A percentile compares a stretch with the other conserved stretches of the same genome.
These are phyloP conservation scores for Coemansia erecta DNA, from an alignment of 192 early-diverging fungal species.

Conservation along the genomic window DNA sequence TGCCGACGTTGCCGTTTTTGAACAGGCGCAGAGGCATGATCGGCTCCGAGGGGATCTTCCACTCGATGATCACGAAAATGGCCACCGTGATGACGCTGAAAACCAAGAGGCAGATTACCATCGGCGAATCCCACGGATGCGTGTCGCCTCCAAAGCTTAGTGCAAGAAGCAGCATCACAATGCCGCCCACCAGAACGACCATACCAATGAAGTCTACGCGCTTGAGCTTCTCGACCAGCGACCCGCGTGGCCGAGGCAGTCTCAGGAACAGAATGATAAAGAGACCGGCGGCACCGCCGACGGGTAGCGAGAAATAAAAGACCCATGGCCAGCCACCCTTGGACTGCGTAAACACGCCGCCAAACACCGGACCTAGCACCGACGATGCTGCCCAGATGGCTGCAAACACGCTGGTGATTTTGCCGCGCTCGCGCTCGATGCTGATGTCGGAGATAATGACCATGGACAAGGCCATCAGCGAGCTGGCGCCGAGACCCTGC, in stretches of 20 bases:
- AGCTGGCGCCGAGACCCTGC: slow-evolving; percentile 65
- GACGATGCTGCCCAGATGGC: slow-evolving; percentile 61
- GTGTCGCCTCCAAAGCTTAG: slow-evolving; percentile 61
- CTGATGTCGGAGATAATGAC: slow-evolving; percentile 69
- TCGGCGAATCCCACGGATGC: slow-evolving; percentile 61
- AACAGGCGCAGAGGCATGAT: slow-evolving; percentile 55
- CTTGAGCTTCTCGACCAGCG: slow-evolving; percentile 55
- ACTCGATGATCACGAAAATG: slow-evolving; percentile 58
- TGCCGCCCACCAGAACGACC: slow-evolving; percentile 46
- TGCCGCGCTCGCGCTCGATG: slow-evolving; percentile 25
- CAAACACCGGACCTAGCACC: slow-evolving; percentile 65
- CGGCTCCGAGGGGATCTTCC: slow-evolving; percentile 57
- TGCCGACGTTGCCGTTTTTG: slow-evolving; percentile 57
- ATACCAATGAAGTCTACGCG: slow-evolving; percentile 64
- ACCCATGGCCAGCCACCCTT: slow-evolving; percentile 69
- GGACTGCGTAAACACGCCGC: slow-evolving; percentile 64
- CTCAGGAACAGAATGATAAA: slow-evolving; percentile 55
- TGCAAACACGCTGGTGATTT: slow-evolving; percentile 46
- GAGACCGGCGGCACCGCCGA: slow-evolving; percentile 27
- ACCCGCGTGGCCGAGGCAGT: slow-evolving; percentile 41
- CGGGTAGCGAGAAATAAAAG: slow-evolving; percentile 57
- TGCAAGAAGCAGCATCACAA: slow-evolving; percentile 58
- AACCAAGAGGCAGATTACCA: slow-evolving; percentile 57
- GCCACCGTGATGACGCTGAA: slow-evolving; percentile 45
- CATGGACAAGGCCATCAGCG: slow-evolving; percentile 58